These are phyloP conservation scores for Xylaria telfairii DNA, from an alignment of 495 filamentous ascomycete genomes.

Conservation along the genomic window DNA sequence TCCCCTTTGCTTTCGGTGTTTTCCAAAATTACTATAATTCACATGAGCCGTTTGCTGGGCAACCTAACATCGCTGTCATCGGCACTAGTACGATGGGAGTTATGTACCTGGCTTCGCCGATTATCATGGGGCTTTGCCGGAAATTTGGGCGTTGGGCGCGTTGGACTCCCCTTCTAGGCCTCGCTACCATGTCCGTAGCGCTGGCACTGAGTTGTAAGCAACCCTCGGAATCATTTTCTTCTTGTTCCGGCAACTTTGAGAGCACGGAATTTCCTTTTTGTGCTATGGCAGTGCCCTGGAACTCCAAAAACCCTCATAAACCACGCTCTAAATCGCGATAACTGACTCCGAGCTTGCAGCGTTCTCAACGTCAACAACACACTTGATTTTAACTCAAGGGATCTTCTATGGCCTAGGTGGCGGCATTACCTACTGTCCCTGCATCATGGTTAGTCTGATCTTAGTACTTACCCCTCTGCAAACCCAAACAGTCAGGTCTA, in stretches of 20 bases:
- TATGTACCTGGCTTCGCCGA: conserved; percentile 57
- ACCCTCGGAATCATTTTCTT: too few relatives aligned
- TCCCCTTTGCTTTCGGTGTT: conserved; percentile 64
- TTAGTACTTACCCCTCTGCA: not conserved
- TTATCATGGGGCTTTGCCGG: conserved; percentile 45
- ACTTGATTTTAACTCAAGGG: conserved; percentile 62
- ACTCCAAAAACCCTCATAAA: too few relatives aligned
- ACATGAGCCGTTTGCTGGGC: conserved; percentile 47
- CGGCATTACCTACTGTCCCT: conserved; percentile 53
- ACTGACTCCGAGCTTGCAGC: conserved; percentile 11
- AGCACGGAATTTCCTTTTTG: too few relatives aligned
- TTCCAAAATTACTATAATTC: conserved; percentile 64
- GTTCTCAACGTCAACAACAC: conserved; percentile 51
- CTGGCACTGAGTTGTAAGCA: conserved; percentile 46
- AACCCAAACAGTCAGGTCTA: not conserved
- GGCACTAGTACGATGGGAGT: conserved; percentile 52
- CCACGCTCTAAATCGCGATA: too few relatives aligned
- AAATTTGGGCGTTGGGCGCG: conserved; percentile 39
- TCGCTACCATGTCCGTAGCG: conserved; percentile 46
- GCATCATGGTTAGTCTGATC: conserved; percentile 42
- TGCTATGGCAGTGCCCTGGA: too few relatives aligned
- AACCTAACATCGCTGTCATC: conserved; percentile 49
- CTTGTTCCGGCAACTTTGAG: too few relatives aligned
- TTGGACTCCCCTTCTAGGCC: conserved; percentile 45
- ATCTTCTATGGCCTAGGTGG: conserved; percentile 59